A percentile compares a stretch with the other conserved stretches of the same genome.
phyloP scores from a whole-genome alignment of 305 asterid species.

The Striga hermonthica region DNA sequence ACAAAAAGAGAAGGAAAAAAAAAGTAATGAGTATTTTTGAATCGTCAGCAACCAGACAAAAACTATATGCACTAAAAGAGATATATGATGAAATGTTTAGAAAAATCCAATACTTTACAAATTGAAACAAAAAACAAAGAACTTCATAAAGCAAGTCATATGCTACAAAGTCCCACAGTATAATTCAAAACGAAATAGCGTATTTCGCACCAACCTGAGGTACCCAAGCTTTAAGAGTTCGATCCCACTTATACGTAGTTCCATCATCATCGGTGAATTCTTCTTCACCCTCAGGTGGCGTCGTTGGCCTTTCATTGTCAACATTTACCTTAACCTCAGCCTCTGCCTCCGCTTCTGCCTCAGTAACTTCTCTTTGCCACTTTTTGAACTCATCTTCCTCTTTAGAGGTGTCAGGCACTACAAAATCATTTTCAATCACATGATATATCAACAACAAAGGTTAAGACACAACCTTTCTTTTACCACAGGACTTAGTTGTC shows the following conservation, averaged over 20 bases:
- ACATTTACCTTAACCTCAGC: conserved; percentile 40
- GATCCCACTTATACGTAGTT: conserved; percentile 87
- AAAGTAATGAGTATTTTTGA: conserved; percentile 4
- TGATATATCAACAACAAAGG: conserved; percentile 18
- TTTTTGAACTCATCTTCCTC: conserved; percentile 85
- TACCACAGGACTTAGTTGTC: background rate
- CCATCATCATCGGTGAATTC: conserved; percentile 97
- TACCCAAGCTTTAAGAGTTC: conserved; percentile 73
- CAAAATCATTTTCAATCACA: conserved; percentile 12
- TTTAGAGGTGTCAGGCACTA: conserved; percentile 46
- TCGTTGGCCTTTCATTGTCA: conserved; percentile 73
- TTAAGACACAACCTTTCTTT: background rate
- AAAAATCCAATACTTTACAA: background rate
- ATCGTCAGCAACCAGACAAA: background rate
- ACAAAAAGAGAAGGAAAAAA: background rate
- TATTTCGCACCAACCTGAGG: conserved; percentile 67
- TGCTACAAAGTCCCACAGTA: conserved; percentile 17
- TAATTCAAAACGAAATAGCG: conserved; percentile 9
- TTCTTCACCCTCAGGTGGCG: conserved; percentile 94
- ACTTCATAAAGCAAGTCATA: too few relatives aligned
- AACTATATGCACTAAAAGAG: too few relatives aligned
- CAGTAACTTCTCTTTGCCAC: conserved; percentile 79
- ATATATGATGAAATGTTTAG: background rate
- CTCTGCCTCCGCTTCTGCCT: conserved; percentile 59
- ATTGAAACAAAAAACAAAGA: background rate